Conservation (phyloP, 148 eudicot genomes). For the Fagopyrum esculentum region DNA sequence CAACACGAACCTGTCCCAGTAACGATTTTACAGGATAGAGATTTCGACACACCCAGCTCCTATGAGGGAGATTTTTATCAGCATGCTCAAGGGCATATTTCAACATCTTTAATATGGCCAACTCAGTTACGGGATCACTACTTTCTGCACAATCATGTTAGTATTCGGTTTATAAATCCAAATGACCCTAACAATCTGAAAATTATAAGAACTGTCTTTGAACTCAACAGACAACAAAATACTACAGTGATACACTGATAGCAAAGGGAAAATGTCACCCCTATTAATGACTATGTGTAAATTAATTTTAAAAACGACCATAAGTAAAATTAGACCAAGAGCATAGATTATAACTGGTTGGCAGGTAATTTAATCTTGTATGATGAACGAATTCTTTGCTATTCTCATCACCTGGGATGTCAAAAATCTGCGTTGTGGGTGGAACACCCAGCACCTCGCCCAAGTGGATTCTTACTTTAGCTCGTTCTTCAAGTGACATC, state of each 20-base stretch:
- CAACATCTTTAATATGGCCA: conserved; percentile 52
- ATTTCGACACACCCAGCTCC: conserved; percentile 20
- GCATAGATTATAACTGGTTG: background rate
- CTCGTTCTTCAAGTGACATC: conserved; percentile 59
- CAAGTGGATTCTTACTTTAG: conserved; percentile 52
- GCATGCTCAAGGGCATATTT: conserved; percentile 64
- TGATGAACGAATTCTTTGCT: background rate
- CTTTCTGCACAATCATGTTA: conserved; percentile 34
- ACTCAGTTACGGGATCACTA: conserved; percentile 41
- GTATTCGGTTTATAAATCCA: background rate
- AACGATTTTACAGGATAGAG: background rate
- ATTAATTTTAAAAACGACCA: background rate
- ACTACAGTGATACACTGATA: background rate
- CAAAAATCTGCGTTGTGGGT: conserved; percentile 68
- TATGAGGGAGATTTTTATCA: conserved; percentile 60
- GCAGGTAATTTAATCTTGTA: background rate
- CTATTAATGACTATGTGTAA: background rate
- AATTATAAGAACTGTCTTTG: background rate
- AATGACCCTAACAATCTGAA: background rate
- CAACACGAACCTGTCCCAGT: background rate
- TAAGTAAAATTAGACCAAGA: background rate
- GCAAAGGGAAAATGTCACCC: background rate
- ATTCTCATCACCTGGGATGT: conserved; percentile 63
- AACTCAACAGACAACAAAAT: background rate
- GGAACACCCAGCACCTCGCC: conserved; percentile 73